Evolutionary conservation across 805 yeast genomes (phyloP).

Genomic region (Barnettozyma californica): DNA sequence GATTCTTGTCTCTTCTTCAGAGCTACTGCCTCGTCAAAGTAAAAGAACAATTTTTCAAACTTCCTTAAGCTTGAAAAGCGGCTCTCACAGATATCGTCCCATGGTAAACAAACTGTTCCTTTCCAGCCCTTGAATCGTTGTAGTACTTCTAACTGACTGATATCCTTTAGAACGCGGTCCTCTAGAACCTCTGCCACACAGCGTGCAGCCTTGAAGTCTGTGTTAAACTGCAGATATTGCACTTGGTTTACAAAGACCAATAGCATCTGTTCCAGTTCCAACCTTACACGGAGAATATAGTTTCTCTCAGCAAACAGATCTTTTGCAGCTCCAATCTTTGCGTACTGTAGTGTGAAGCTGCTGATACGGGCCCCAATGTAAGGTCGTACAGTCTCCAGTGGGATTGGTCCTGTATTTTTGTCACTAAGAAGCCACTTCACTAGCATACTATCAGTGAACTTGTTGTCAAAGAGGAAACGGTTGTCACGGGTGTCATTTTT

Average conservation of each 20-base stretch:
- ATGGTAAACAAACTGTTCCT: conserved; percentile 8
- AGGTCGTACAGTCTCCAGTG: conserved; percentile 4
- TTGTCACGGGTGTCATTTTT: neutral
- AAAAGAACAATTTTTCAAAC: conserved; percentile 7
- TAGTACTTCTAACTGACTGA: neutral
- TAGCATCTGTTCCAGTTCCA: conserved; percentile 11
- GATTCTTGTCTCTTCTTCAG: conserved; percentile 4
- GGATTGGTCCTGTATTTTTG: neutral
- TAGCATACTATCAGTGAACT: neutral
- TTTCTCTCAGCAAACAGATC: conserved; percentile 1
- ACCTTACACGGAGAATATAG: conserved; percentile 6
- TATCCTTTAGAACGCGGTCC: conserved; percentile 5
- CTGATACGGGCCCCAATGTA: conserved; percentile 5
- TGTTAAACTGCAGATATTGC: conserved; percentile 4
- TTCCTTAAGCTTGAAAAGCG: conserved; percentile 4
- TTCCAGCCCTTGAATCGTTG: conserved; percentile 7
- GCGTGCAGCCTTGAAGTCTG: conserved; percentile 5
- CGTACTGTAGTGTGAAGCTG: conserved; percentile 10
- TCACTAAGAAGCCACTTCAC: neutral
- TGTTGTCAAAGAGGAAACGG: conserved; percentile 2
- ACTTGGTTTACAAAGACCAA: conserved; percentile 2
- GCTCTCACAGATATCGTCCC: conserved; percentile 7
- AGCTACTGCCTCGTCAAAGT: conserved; percentile 6
- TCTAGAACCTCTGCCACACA: conserved; percentile 7
- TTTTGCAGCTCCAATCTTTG: conserved; percentile 9